A percentile compares a stretch with the other conserved stretches of the same genome.
These are phyloP conservation scores for Coemansia reversa DNA, from an alignment of 192 early-diverging fungal genomes.

Conservation along the genomic window DNA sequence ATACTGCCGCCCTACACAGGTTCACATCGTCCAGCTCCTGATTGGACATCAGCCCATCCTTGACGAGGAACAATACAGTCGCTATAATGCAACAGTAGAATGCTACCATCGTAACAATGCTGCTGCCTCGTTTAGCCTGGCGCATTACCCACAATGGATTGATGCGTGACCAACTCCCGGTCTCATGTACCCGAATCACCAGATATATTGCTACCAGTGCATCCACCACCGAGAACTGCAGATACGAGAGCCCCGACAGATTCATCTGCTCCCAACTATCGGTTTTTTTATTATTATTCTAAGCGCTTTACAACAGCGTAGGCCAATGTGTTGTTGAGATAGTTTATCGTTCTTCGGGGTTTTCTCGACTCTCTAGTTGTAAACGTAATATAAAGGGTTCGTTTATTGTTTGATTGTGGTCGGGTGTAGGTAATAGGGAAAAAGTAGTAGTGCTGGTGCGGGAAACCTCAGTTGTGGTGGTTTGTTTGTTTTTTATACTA, in stretches of 20 bases:
- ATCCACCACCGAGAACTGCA: conserved; percentile 52
- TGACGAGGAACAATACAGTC: conserved; percentile 30
- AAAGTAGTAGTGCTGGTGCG: neutral
- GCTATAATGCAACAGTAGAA: conserved; percentile 38
- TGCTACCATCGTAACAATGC: conserved; percentile 20
- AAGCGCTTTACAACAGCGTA: neutral
- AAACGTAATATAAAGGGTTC: neutral
- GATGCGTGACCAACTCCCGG: conserved; percentile 36
- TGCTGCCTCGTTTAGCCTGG: conserved; percentile 25
- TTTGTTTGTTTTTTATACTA: neutral
- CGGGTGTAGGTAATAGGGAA: neutral
- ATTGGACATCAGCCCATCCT: conserved; percentile 48
- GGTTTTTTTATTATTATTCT: neutral
- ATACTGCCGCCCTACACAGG: conserved; percentile 37
- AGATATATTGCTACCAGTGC: conserved; percentile 39
- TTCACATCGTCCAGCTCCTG: conserved; percentile 47
- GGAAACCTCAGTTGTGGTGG: neutral
- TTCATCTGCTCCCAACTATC: conserved; percentile 25
- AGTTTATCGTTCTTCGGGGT: neutral
- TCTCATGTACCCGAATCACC: conserved; percentile 32
- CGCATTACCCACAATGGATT: conserved; percentile 31
- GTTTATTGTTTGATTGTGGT: neutral
- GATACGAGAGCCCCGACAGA: conserved; percentile 48
- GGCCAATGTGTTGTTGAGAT: neutral
- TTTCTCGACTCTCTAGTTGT: neutral